Evolutionary conservation across 257 asterid species (phyloP).

Genomic region (Cordia subcordata): DNA sequence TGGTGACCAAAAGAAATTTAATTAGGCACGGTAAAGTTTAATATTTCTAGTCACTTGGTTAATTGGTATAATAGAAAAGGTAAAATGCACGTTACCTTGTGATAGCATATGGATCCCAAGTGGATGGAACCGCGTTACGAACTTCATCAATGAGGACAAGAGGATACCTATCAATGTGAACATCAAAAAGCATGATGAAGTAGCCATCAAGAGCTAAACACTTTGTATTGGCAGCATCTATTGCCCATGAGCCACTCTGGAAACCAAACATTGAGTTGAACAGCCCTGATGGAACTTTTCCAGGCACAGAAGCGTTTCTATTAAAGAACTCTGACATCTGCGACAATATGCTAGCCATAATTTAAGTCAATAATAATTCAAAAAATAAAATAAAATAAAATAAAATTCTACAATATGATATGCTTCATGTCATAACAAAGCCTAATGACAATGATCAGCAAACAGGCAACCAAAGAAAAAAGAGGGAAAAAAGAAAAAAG

Average conservation of each 20-base stretch:
- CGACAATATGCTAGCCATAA: background rate
- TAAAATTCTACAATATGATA: too few species aligned
- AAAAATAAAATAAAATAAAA: too few species aligned
- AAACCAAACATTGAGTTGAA: slow-evolving; percentile 90
- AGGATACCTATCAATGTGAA: slow-evolving; percentile 67
- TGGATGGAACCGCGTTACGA: slow-evolving; percentile 64
- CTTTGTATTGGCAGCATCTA: slow-evolving; percentile 60
- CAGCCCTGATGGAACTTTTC: slow-evolving; percentile 83
- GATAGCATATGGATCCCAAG: slow-evolving; percentile 91
- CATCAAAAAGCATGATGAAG: slow-evolving; percentile 47
- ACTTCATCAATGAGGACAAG: slow-evolving; percentile 65
- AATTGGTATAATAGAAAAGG: too few species aligned
- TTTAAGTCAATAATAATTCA: background rate
- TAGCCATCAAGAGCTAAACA: slow-evolving; percentile 73
- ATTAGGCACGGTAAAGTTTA: too few species aligned
- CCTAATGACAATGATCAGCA: background rate
- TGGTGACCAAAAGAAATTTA: too few species aligned
- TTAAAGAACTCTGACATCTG: slow-evolving; percentile 91
- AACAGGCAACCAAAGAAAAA: background rate
- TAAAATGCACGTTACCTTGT: too few species aligned
- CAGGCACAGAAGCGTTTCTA: slow-evolving; percentile 57
- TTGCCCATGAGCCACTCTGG: slow-evolving; percentile 75
- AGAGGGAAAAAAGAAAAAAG: background rate
- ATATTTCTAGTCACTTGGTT: too few species aligned
- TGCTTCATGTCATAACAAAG: background rate